Evolutionary conservation across 148 eudicot genomes (phyloP).

Genomic region (Bassia scoparia): DNA sequence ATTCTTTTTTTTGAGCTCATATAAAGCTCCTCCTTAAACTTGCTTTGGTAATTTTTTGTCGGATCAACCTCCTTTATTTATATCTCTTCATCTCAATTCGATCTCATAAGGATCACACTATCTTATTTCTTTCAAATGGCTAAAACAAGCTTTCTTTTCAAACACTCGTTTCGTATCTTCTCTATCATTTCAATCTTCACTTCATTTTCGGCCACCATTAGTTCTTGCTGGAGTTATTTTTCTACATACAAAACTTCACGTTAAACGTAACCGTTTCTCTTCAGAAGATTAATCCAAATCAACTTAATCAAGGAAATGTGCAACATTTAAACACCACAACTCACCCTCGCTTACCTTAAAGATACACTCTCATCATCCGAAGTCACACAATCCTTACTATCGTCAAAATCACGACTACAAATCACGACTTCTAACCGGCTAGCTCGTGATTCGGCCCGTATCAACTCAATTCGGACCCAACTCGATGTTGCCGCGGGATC

Average conservation of each 20-base stretch:
- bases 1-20: constrained; percentile 24
- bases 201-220: constrained; percentile 4
- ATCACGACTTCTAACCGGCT: constrained; percentile 43
- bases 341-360: constrained; percentile 31
- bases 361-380: constrained; percentile 43
- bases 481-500: constrained; percentile 40
- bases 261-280: constrained; percentile 27
- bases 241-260: not conserved
- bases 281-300: not conserved
- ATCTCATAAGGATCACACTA: no score
- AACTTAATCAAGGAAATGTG: not conserved
- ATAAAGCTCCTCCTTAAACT: constrained; percentile 16
- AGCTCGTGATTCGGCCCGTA: constrained; percentile 60
- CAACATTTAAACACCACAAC: not conserved
- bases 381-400: constrained; percentile 21
- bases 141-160: not conserved
- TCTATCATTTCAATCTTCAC: not conserved
- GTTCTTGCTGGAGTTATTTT: constrained; percentile 21
- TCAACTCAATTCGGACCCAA: constrained; percentile 44
- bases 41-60: not conserved
- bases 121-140: constrained; percentile 12
- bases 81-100: not conserved
- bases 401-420: constrained; percentile 38
- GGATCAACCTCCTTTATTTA: not conserved
- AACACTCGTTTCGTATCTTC: not conserved